Conservation (phyloP, 805 yeast species). For the Myxozyma sirexii region DNA sequence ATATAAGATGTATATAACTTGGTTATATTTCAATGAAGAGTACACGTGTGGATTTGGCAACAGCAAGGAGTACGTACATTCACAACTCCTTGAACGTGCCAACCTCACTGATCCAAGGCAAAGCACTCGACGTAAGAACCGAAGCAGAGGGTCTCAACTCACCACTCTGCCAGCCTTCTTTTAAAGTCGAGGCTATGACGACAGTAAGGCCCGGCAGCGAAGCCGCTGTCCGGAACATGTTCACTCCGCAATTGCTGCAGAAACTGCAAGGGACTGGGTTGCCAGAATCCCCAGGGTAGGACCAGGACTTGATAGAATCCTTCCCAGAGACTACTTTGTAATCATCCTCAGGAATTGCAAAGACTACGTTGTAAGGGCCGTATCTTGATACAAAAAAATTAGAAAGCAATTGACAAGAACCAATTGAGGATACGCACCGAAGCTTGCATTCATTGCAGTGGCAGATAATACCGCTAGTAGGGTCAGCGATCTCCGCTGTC, state of each 20-base stretch:
- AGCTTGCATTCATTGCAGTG: conserved; percentile 27
- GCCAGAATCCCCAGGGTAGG: conserved; percentile 25
- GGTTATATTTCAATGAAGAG: too few relatives aligned
- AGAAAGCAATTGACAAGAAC: background rate
- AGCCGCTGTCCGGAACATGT: conserved; percentile 9
- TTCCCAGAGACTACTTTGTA: conserved; percentile 8
- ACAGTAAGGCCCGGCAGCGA: conserved; percentile 3
- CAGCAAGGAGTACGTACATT: too few relatives aligned
- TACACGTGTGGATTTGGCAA: too few relatives aligned
- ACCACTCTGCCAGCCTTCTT: conserved; percentile 7
- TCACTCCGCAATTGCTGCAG: conserved; percentile 23
- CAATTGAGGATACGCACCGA: background rate
- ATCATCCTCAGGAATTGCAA: conserved; percentile 11
- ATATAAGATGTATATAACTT: too few relatives aligned
- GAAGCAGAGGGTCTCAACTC: conserved; percentile 6
- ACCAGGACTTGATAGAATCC: conserved; percentile 14
- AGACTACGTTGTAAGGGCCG: conserved; percentile 15
- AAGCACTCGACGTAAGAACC: background rate
- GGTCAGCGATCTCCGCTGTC: conserved; percentile 14
- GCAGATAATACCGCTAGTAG: conserved; percentile 14
- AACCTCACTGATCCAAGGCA: conserved; percentile 12
- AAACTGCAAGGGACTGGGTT: conserved; percentile 23
- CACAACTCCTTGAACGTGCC: background rate
- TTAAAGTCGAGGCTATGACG: conserved; percentile 10
- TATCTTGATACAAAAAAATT: background rate